Evolutionary conservation across 2,329 filamentous ascomycete genomes (phyloP), one percentile per base, ranked within the genome.

Genomic region (Epichloe amarillans): DNA sequence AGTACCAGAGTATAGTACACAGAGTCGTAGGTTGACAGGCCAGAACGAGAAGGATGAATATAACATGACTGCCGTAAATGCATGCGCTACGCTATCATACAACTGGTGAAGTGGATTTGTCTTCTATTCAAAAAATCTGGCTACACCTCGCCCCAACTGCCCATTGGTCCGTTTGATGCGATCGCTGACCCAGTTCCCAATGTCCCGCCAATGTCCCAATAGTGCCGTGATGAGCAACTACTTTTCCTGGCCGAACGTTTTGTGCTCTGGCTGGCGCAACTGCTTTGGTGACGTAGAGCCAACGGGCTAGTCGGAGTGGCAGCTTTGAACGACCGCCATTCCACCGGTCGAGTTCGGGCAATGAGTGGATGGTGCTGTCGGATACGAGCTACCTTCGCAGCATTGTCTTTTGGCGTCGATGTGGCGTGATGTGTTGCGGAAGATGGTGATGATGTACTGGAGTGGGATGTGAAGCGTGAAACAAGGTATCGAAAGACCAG

Each of bases 401-500:
- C 82, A 10, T 79, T 73, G 56, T 88, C 85, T 61, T 84, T 79
- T 41, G 74, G 70, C 58, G 66, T 76, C 4, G 72, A 68, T 21
- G 72, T 69, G 40, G 73, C 67, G n/a, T 74, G 62, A 55, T 76
- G 72, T 7, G 72, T 62, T 11, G 71, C 72, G 15, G 71, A 69
- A 43, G 72, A 61, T 14, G 70, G 66, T 23, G 63, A 60, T 46
- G 72, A 66, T 57, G 61, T 66, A 54, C 70, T 66, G 50, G 66
- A 64, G 6, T 71, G 69, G 15, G 77, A 71, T 52, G 80, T 73
- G 65, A 95, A 91, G 53, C 87, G 82, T 17, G 80, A 85, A 52
- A 83, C 80, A 33, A 95, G 75, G 62, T 93, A 97, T 46, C 83
- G 82, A 71, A 97, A 97, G 36, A 97, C 86, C 64, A 95, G 85